Conservation (phyloP, 2,329 filamentous ascomycete species). For the Sarocladium strictum region DNA sequence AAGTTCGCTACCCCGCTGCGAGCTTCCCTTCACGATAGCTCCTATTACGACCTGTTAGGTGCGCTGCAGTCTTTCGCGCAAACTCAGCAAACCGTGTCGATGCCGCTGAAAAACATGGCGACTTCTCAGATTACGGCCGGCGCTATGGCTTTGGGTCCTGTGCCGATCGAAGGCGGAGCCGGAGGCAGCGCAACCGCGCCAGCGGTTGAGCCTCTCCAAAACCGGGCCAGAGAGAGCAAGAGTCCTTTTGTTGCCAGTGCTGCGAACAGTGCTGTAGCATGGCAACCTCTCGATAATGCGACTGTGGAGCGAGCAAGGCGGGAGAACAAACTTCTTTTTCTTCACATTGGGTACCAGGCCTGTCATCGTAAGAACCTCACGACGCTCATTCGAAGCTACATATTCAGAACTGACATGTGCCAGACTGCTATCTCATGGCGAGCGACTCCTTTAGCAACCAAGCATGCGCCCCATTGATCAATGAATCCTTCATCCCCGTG, state of each 20-base stretch:
- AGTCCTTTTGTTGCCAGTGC: constrained; percentile 64
- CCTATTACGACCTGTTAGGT: too few relatives aligned
- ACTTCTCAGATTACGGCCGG: constrained; percentile 32
- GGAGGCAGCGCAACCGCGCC: constrained; percentile 1
- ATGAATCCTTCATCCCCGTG: constrained; percentile 82
- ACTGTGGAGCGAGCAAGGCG: constrained; percentile 69
- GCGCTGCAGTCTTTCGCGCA: neutral
- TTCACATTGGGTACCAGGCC: constrained; percentile 91
- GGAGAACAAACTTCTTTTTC: constrained; percentile 83
- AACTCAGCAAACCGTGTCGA: neutral
- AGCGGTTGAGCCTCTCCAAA: constrained; percentile 23
- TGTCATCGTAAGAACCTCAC: constrained; percentile 73
- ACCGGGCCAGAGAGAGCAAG: constrained; percentile 29
- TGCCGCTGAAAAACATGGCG: constrained; percentile 22
- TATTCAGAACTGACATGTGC: neutral
- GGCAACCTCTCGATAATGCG: constrained; percentile 82
- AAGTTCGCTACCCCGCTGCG: too few relatives aligned
- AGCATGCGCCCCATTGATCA: constrained; percentile 75
- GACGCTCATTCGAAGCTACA: constrained; percentile 15
- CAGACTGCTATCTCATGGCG: constrained; percentile 85
- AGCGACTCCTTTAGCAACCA: constrained; percentile 84
- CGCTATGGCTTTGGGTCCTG: constrained; percentile 25
- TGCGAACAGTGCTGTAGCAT: constrained; percentile 76
- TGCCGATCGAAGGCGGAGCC: constrained; percentile 18
- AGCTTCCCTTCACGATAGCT: too few relatives aligned